Evolutionary conservation across 495 filamentous ascomycete genomes (phyloP), one percentile per base, ranked within the genome.

Genomic region (Penicillium canariense): DNA sequence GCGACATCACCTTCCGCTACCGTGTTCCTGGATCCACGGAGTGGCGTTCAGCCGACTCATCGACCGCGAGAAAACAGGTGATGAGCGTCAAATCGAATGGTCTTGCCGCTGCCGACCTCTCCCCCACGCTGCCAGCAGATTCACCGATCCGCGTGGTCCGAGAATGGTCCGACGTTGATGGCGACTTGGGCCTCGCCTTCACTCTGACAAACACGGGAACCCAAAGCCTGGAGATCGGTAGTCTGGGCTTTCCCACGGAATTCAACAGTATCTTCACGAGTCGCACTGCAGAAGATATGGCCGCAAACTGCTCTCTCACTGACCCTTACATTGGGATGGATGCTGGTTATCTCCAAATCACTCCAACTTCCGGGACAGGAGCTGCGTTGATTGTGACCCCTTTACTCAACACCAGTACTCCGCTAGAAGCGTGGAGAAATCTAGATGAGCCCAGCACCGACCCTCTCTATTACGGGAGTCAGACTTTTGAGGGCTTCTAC

Each of bases 181-280:
- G 76, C 5, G 78, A 81, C 47, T 59, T 81, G 5, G 73, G 56
- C 5, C 55, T 81, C 34, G 65, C 66, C 44, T 77, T 80, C 58
- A 79, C 71, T 3, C 44, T 81, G n/a, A 65, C 54, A 17, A 83
- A 83, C 59, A 52, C 58, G 6, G 70, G 52, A 14, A 52, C 50
- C 0, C 49, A 62, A 1, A 40, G 65, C 3, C 45, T 81, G 2
- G 79, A 83, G 39, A 58, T 83, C 12, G 80, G 80, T 9, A 73
- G 74, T 45, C 63, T 83, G 2, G 80, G 80, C 0, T 75, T 81
- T 45, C 79, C 80, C 0, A 69, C 77, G 39, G 76, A 79, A 59
- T 78, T 80, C 68, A 81, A 81, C 61, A 83, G 74, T 59, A 80
- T 81, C 52, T 83, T 83, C 58, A 78, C 72, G n/a, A 71, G 70